phyloP scores from a whole-genome alignment of 768 basidiomycete genomes.

The Mrakia gelida region DNA sequence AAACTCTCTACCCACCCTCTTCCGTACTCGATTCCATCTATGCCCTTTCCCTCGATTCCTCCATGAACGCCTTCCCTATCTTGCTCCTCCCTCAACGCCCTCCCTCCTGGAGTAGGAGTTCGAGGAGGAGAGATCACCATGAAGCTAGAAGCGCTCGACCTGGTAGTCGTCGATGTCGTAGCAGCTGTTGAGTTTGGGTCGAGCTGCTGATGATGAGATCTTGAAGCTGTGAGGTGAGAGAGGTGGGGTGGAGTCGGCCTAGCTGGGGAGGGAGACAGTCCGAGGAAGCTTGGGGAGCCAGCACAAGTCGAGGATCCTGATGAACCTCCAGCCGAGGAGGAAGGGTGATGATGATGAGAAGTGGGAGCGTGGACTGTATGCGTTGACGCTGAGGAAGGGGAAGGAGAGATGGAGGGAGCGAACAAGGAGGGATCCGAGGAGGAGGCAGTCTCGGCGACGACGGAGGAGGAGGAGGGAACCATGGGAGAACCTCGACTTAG shows the following conservation, averaged over 20 bases:
- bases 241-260: not conserved
- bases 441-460: not conserved
- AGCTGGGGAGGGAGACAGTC: slow-evolving; percentile 3
- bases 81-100: not conserved
- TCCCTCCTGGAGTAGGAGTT: not conserved
- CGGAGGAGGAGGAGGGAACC: not conserved
- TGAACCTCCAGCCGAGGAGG: too few species aligned
- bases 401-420: slow-evolving; percentile 11
- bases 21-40: slow-evolving; percentile 23
- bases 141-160: not conserved
- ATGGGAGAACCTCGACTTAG: not conserved
- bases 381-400: slow-evolving; percentile 23
- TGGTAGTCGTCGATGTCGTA: not conserved
- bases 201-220: not conserved
- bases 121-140: slow-evolving; percentile 4
- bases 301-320: not conserved
- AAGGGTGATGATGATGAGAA: slow-evolving; percentile 1
- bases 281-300: not conserved
- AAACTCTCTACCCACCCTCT: slow-evolving; percentile 16
- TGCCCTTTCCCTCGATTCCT: not conserved
- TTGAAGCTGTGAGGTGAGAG: not conserved
- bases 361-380: slow-evolving; percentile 17
- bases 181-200: not conserved
- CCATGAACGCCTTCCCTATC: slow-evolving; percentile 31
- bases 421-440: slow-evolving; percentile 3